phyloP scores from a whole-genome alignment of 768 basidiomycete species.

The Russula sp. region DNA sequence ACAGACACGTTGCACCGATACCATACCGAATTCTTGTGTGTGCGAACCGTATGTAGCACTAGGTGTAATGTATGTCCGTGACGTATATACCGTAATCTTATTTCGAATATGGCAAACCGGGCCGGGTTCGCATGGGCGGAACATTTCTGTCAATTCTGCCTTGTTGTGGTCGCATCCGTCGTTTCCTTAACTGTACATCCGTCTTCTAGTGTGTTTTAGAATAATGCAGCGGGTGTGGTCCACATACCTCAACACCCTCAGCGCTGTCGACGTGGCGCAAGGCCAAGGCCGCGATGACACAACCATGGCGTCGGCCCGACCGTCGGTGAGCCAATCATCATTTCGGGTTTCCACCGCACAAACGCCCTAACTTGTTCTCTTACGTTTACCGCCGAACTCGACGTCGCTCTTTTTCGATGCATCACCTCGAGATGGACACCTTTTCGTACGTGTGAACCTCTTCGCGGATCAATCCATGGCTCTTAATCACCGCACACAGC shows the following conservation, averaged over 20 bases:
- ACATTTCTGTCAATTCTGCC: too few relatives aligned
- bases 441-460: constrained; percentile 5
- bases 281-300: background rate
- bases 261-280: constrained; percentile 1
- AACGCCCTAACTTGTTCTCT: background rate
- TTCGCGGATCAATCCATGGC: background rate
- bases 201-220: constrained; percentile 1
- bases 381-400: background rate
- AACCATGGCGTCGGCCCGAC: constrained; percentile 2
- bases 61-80: too few relatives aligned
- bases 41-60: too few relatives aligned
- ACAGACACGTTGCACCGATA: too few relatives aligned
- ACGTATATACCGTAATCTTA: too few relatives aligned
- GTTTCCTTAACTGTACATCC: background rate
- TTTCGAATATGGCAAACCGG: too few relatives aligned
- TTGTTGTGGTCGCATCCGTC: background rate
- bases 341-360: background rate
- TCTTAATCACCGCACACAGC: background rate
- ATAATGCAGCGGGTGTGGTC: constrained; percentile 49
- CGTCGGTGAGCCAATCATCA: constrained; percentile 4
- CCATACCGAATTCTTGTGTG: too few relatives aligned
- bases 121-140: too few relatives aligned
- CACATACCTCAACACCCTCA: constrained; percentile 37
- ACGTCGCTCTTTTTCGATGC: background rate
- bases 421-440: constrained; percentile 14